Base-by-base conservation (phyloP, 2,329 filamentous ascomycete genomes). In the Zymoseptoria crescenta region DNA sequence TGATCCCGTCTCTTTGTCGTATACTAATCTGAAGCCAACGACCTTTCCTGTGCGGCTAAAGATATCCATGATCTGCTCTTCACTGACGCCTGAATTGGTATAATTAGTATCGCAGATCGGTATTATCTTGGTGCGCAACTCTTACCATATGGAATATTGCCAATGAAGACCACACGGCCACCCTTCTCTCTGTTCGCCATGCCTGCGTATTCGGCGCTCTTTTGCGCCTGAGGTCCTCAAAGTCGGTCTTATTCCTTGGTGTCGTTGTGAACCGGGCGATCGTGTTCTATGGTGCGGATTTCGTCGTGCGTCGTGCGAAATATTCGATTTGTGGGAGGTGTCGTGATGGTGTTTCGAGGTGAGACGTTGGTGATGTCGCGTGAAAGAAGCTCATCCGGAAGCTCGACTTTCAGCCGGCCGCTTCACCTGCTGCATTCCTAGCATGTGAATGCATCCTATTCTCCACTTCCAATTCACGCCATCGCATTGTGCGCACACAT, bases 11-110 rank as follows among this genome's bases (percentile, higher is more conserved):
- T 97, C 93, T 56, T 91, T 88, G 77, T 97, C 95, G 75, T 96
- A 95, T 64, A 97, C 93, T 54, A 97, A 82, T 56, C 93, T 86
- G 74, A 97, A 97, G 73, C 89, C 93, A 60, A 95, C 81, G 1
- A 97, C 93, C 65, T 92, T 89, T 59, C 94, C 94, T 56, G 89
- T 91, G 64, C 88, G 88, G 72, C 87, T 89, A 74, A 97, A 95
- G 62, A 96, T 96, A 68, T 96, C 90, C 72, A 87, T 88, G 69
- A 99, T 96, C 73, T 96, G 89, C 74, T 97, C 92, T 77, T 99
- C 94, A 29, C 91, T 96, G 65, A 96, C 86, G 64, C 93, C 92
- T 96, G 69, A 27, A 49, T 50, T 49, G 8, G 8, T 54, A 35
- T 62, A 20, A 59, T 54, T 52, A 54, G 50, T 58, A 48, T 52